A percentile compares a stretch with the other conserved stretches of the same genome.
Evolutionary conservation across 768 basidiomycete species (phyloP).

Genomic region (Tulasnella sp.): DNA sequence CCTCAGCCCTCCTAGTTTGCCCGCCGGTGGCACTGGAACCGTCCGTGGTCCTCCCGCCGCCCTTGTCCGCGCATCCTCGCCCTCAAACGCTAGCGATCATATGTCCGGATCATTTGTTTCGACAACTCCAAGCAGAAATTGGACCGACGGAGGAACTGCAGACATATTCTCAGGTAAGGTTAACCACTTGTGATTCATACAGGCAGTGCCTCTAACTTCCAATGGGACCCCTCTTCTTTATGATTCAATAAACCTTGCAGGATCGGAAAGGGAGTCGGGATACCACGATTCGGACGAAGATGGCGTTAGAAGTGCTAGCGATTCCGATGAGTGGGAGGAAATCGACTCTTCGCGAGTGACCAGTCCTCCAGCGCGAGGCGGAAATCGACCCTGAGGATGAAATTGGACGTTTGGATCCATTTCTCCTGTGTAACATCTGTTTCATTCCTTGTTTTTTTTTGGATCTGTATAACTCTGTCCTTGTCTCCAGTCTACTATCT

Average conservation of each 20-base stretch:
- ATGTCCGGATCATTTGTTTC: slow-evolving; percentile 12
- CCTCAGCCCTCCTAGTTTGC: background rate
- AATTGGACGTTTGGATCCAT: background rate
- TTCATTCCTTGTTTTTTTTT: background rate
- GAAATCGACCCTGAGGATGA: background rate
- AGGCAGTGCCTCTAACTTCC: background rate
- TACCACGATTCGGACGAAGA: slow-evolving; percentile 10
- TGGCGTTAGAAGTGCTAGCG: slow-evolving; percentile 4
- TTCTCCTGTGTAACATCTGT: background rate
- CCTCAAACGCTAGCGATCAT: background rate
- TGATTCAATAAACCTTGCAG: background rate
- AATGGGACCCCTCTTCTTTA: background rate
- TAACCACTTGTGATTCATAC: background rate
- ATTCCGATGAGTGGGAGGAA: slow-evolving; percentile 5
- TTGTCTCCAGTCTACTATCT: background rate
- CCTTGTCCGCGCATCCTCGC: slow-evolving; percentile 3
- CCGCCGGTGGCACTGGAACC: background rate
- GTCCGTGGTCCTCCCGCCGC: background rate
- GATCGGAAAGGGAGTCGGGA: slow-evolving; percentile 8
- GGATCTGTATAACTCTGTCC: background rate
- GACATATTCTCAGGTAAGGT: slow-evolving; percentile 15
- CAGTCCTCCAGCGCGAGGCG: background rate
- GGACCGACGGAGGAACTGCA: slow-evolving; percentile 17
- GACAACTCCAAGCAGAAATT: slow-evolving; percentile 1
- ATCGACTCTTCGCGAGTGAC: background rate